A percentile compares a stretch with the other conserved stretches of the same genome.
phyloP scores from a whole-genome alignment of 169 alveolate species.

The Cryptosporidium meleagridis region DNA sequence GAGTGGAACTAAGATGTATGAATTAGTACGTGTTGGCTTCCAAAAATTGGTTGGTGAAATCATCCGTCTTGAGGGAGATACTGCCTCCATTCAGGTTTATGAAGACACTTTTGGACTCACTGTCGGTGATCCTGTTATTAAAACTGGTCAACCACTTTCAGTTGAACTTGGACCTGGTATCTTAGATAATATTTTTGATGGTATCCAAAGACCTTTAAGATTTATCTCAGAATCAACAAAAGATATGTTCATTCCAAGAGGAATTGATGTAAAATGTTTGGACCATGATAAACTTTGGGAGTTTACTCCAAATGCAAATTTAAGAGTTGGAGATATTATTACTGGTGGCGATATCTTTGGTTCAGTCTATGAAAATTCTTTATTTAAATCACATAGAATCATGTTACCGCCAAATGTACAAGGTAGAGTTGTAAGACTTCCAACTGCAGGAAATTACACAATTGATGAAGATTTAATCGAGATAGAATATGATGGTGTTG shows the following conservation, averaged over 20 bases:
- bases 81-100: slow-evolving; percentile 97
- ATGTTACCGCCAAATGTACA: slow-evolving; percentile 96
- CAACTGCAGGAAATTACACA: slow-evolving; percentile 94
- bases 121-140: slow-evolving; percentile 98
- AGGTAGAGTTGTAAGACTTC: slow-evolving; percentile 94
- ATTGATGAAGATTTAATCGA: slow-evolving; percentile 88
- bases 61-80: slow-evolving; percentile 96
- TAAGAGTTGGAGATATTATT: slow-evolving; percentile 92
- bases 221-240: slow-evolving; percentile 90
- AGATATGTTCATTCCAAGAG: slow-evolving; percentile 94
- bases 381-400: slow-evolving; percentile 94
- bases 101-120: slow-evolving; percentile 98
- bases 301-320: slow-evolving; percentile 88
- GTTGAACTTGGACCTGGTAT: slow-evolving; percentile 99
- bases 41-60: slow-evolving; percentile 97
- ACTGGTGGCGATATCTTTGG: slow-evolving; percentile 99
- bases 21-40: slow-evolving; percentile 97
- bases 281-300: slow-evolving; percentile 93
- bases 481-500: slow-evolving; percentile 92
- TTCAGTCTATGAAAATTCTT: slow-evolving; percentile 92
- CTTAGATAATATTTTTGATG: slow-evolving; percentile 96
- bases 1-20: slow-evolving; percentile 99
- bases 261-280: slow-evolving; percentile 94
- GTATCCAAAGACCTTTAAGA: slow-evolving; percentile 97
- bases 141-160: slow-evolving; percentile 96